Conservation (phyloP, 1,284 basidiomycete species). For the Boletus semigastroideus region DNA sequence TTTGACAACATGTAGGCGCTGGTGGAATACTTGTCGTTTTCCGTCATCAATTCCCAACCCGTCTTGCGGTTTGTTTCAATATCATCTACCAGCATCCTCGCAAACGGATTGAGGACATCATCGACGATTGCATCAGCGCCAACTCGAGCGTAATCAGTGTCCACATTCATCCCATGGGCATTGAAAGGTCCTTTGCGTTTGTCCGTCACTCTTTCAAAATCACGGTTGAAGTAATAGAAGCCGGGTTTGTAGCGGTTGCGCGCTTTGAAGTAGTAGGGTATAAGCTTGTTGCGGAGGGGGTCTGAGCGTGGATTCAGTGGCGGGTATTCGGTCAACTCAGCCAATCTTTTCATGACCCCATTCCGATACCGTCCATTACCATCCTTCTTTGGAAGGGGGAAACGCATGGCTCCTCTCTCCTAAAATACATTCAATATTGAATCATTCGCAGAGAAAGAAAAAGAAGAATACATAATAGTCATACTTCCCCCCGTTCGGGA, state of each 20-base stretch:
- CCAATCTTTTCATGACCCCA: conserved; percentile 32
- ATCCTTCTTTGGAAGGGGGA: conserved; percentile 18
- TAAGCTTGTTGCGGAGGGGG: conserved; percentile 6
- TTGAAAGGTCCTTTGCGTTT: conserved; percentile 2
- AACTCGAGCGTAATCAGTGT: conserved; percentile 7
- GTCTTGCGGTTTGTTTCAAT: neutral
- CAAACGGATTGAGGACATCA: conserved; percentile 13
- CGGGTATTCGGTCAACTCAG: conserved; percentile 23
- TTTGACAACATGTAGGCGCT: neutral
- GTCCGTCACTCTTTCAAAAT: neutral
- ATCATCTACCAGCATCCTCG: conserved; percentile 9
- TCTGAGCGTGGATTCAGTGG: conserved; percentile 13
- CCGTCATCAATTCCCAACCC: conserved; percentile 6
- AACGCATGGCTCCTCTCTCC: conserved; percentile 37
- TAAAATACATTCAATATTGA: neutral
- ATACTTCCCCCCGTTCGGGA: conserved; percentile 16
- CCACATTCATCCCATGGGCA: conserved; percentile 12
- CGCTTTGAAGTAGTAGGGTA: conserved; percentile 9
- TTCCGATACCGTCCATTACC: conserved; percentile 16
- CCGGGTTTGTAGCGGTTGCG: conserved; percentile 5
- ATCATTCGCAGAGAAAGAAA: neutral
- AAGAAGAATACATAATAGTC: conserved; percentile 16
- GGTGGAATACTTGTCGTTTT: neutral
- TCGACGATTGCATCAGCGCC: conserved; percentile 11
- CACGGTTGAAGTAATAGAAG: conserved; percentile 14